A percentile compares a stretch with the other conserved stretches of the same genome.
phyloP scores from a whole-genome alignment of 2,329 filamentous ascomycete genomes.

The Verticillium alfalfae region DNA sequence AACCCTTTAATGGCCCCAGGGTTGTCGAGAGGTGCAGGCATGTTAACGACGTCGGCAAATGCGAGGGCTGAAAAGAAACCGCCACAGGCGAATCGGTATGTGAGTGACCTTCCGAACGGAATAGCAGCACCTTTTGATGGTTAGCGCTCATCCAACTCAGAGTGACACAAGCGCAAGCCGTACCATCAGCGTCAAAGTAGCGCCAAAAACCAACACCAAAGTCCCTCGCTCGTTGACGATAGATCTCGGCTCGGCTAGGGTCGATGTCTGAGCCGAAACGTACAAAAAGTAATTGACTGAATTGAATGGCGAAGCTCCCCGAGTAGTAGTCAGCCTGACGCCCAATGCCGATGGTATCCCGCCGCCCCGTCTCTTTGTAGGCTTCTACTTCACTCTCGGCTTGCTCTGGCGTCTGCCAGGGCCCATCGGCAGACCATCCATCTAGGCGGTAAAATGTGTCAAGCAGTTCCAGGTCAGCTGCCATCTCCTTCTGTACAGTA shows the following conservation, averaged over 20 bases:
- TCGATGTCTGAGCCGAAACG: slow-evolving; percentile 34
- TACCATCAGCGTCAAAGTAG: slow-evolving; percentile 34
- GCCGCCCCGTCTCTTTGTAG: slow-evolving; percentile 15
- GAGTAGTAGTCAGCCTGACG: slow-evolving; percentile 39
- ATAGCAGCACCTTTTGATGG: slow-evolving; percentile 31
- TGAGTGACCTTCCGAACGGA: slow-evolving; percentile 37
- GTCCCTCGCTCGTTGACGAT: slow-evolving; percentile 24
- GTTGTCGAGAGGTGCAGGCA: slow-evolving; percentile 28
- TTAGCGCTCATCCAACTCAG: not conserved
- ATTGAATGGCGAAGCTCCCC: slow-evolving; percentile 40
- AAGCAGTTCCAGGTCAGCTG: slow-evolving; percentile 26
- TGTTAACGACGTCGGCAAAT: slow-evolving; percentile 24
- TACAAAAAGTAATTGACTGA: slow-evolving; percentile 36
- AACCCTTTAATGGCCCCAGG: slow-evolving; percentile 40
- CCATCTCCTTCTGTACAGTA: not conserved
- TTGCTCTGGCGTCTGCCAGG: slow-evolving; percentile 25
- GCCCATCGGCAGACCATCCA: slow-evolving; percentile 35
- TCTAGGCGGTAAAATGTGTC: slow-evolving; percentile 31
- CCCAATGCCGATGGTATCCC: slow-evolving; percentile 16
- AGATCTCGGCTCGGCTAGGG: slow-evolving; percentile 20
- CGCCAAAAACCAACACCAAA: slow-evolving; percentile 32
- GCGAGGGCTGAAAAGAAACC: slow-evolving; percentile 35
- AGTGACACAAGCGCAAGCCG: not conserved
- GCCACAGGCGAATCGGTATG: slow-evolving; percentile 36
- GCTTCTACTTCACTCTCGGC: slow-evolving; percentile 6